phyloP scores from a whole-genome alignment of 495 filamentous ascomycete genomes.

The Aspergillus wentii region DNA sequence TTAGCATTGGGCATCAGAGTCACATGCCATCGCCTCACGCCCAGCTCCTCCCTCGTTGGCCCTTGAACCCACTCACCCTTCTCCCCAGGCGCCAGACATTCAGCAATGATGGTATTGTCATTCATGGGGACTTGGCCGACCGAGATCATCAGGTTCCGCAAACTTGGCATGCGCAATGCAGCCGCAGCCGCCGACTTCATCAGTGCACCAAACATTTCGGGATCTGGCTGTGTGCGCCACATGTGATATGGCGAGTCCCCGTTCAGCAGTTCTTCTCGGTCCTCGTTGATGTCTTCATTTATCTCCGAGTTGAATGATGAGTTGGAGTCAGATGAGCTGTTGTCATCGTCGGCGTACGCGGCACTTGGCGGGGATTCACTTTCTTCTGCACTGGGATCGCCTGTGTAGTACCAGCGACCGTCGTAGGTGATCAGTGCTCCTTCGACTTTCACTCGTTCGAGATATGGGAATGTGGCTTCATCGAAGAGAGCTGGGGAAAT shows the following conservation, averaged over 20 bases:
- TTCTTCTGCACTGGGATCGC: conserved; percentile 1
- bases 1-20: background rate
- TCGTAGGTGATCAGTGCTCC: conserved; percentile 4
- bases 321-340: conserved; percentile 1
- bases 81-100: background rate
- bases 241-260: background rate
- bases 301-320: background rate
- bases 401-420: conserved; percentile 9
- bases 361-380: background rate
- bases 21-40: background rate
- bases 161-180: background rate
- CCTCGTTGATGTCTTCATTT: background rate
- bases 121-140: background rate
- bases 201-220: background rate
- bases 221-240: conserved; percentile 3
- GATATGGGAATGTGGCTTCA: conserved; percentile 1
- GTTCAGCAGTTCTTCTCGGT: background rate
- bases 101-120: background rate
- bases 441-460: background rate
- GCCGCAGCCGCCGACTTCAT: background rate
- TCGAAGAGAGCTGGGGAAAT: conserved; percentile 5
- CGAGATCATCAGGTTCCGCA: background rate
- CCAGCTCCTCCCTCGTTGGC: background rate
- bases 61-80: background rate
- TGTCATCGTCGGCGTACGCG: background rate